Evolutionary conservation across 140 eudicot genomes (phyloP).

Genomic region (Ambrosia hybrid): DNA sequence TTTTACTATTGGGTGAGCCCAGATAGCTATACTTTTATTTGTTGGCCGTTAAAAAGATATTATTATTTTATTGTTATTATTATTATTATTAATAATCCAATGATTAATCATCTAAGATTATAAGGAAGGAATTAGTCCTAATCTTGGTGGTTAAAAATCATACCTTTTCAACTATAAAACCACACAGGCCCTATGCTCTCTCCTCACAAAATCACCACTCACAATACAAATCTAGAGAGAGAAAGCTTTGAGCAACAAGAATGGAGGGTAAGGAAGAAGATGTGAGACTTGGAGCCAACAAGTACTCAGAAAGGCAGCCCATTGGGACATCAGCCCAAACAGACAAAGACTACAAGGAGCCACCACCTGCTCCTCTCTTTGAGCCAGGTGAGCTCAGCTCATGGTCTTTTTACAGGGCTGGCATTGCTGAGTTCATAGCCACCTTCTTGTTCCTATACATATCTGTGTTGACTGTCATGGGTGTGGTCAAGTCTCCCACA

Average conservation of each 20-base stretch:
- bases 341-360: conserved; percentile 78
- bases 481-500: conserved; percentile 46
- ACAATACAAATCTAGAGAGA: background rate
- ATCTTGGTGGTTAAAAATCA: too few relatives aligned
- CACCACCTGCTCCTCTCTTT: conserved; percentile 87
- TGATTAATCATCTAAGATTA: conserved; percentile 22
- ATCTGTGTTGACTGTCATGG: conserved; percentile 83
- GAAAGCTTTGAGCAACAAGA: background rate
- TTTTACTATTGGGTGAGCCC: too few relatives aligned
- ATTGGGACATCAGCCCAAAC: conserved; percentile 88
- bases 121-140: background rate
- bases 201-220: conserved; percentile 30
- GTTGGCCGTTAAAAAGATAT: too few relatives aligned
- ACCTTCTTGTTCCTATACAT: conserved; percentile 84
- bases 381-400: conserved; percentile 85
- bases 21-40: too few relatives aligned
- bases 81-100: conserved; percentile 13
- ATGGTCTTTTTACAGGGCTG: conserved; percentile 96
- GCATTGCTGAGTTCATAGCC: conserved; percentile 92
- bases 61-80: background rate
- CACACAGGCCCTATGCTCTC: conserved; percentile 22
- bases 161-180: conserved; percentile 46
- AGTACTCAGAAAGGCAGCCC: conserved; percentile 73
- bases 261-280: conserved; percentile 95
- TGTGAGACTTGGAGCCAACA: conserved; percentile 90